Percentiles rank a stretch among this genome's conserved stretches.
These are phyloP conservation scores for Beauveria sp. DNA, from an alignment of 2,329 filamentous ascomycete genomes.

Conservation along the genomic window DNA sequence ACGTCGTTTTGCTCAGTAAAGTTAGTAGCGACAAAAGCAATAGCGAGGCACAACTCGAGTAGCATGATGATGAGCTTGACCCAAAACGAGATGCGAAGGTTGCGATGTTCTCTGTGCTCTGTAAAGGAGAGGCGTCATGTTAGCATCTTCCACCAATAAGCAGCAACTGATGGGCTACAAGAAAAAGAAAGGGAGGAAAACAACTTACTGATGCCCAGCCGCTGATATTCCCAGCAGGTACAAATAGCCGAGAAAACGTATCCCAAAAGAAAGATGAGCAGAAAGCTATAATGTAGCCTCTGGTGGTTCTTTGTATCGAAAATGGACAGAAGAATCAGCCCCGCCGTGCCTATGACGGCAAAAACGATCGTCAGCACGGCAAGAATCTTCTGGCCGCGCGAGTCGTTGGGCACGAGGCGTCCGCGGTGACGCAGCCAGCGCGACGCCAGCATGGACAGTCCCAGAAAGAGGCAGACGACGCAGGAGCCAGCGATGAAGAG, in stretches of 20 bases:
- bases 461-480: constrained; percentile 70
- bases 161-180: background rate
- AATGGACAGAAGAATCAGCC: constrained; percentile 74
- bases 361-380: constrained; percentile 55
- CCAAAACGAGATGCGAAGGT: constrained; percentile 75
- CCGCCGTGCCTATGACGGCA: constrained; percentile 67
- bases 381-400: constrained; percentile 53
- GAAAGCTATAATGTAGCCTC: constrained; percentile 63
- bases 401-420: constrained; percentile 67
- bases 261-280: constrained; percentile 76
- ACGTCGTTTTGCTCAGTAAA: constrained; percentile 46
- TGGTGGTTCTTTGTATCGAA: constrained; percentile 73
- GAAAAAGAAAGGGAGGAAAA: background rate
- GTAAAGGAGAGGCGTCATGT: background rate
- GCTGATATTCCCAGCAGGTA: constrained; percentile 84
- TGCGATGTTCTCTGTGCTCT: constrained; percentile 65
- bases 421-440: constrained; percentile 78
- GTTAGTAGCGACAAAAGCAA: constrained; percentile 60
- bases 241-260: constrained; percentile 82
- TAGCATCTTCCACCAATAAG: background rate
- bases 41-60: constrained; percentile 64
- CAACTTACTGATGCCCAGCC: constrained; percentile 61
- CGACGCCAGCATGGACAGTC: constrained; percentile 72
- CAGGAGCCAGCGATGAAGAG: constrained; percentile 68
- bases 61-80: constrained; percentile 81